Conservation (phyloP, 1,139 yeast genomes). For the Saccharomyces hybrid region DNA sequence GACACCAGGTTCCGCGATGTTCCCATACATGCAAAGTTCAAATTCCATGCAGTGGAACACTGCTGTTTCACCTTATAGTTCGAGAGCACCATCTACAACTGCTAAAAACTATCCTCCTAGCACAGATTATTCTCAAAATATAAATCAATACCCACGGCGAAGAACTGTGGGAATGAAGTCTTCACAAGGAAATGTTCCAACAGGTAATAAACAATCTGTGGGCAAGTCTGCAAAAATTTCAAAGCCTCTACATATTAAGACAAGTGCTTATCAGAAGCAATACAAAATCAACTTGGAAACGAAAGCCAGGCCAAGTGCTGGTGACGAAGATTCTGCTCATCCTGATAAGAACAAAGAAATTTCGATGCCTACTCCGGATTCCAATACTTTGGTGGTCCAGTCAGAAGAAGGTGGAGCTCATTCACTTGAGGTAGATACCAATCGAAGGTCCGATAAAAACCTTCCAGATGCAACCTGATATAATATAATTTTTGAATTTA, state of each 20-base stretch:
- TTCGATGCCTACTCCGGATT: slow-evolving; percentile 15
- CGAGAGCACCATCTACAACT: slow-evolving; percentile 1
- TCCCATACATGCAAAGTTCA: neutral
- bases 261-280: slow-evolving; percentile 3
- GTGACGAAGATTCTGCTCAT: slow-evolving; percentile 2
- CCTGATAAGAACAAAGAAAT: slow-evolving; percentile 3
- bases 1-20: neutral
- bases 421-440: neutral
- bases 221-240: neutral
- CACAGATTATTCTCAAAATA: neutral
- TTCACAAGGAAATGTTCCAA: neutral
- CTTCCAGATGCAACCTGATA: neutral
- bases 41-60: neutral
- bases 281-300: slow-evolving; percentile 1
- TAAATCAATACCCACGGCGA: neutral
- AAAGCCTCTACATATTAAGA: slow-evolving; percentile 3
- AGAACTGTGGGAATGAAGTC: neutral
- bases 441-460: neutral
- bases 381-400: slow-evolving; percentile 7
- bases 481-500: neutral
- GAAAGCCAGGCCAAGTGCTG: slow-evolving; percentile 3
- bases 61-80: neutral
- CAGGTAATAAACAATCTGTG: neutral
- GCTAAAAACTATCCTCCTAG: neutral
- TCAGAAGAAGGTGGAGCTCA: neutral